These are phyloP conservation scores for Scedosporium minutisporum DNA, from an alignment of 2,329 filamentous ascomycete genomes.

Conservation along the genomic window DNA sequence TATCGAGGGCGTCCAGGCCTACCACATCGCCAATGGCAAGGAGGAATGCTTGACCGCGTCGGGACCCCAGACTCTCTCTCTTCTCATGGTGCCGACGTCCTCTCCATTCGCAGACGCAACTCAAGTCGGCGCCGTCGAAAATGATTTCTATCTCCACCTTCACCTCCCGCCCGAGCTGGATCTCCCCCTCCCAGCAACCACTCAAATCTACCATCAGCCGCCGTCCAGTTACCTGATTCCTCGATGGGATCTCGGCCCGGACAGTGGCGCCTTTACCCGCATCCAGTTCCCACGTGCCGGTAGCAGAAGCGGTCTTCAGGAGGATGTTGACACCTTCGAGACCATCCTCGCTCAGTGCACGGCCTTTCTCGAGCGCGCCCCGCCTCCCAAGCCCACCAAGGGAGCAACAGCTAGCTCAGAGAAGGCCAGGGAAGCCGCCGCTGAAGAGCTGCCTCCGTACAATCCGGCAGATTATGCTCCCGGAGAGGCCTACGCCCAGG, in stretches of 20 bases:
- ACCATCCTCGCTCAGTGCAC: slow-evolving; percentile 97
- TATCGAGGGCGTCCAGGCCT: slow-evolving; percentile 80
- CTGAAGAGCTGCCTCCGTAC: slow-evolving; percentile 51
- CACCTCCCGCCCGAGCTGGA: slow-evolving; percentile 92
- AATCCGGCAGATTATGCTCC: slow-evolving; percentile 74
- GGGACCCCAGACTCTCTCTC: slow-evolving; percentile 81
- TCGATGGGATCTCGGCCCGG: slow-evolving; percentile 83
- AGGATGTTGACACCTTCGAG: slow-evolving; percentile 93
- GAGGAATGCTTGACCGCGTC: slow-evolving; percentile 75
- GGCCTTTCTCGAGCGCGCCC: slow-evolving; percentile 79
- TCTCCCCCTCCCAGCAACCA: slow-evolving; percentile 84
- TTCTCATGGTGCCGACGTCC: slow-evolving; percentile 91
- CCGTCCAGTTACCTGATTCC: slow-evolving; percentile 90
- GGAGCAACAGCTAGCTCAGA: slow-evolving; percentile 16
- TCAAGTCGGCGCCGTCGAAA: slow-evolving; percentile 53
- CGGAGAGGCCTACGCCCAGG: slow-evolving; percentile 66
- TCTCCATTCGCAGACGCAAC: slow-evolving; percentile 53
- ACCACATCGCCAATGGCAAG: slow-evolving; percentile 80
- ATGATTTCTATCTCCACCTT: slow-evolving; percentile 95
- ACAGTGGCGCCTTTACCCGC: slow-evolving; percentile 81
- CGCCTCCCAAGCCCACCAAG: slow-evolving; percentile 40
- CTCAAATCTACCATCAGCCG: slow-evolving; percentile 94
- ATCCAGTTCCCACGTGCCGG: slow-evolving; percentile 79
- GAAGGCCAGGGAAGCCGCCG: slow-evolving; percentile 30
- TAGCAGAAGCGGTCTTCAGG: slow-evolving; percentile 64